Evolutionary conservation across 139 green algal genomes (phyloP), one percentile per base, ranked within the genome.

Genomic region (Ulvella scutata): DNA sequence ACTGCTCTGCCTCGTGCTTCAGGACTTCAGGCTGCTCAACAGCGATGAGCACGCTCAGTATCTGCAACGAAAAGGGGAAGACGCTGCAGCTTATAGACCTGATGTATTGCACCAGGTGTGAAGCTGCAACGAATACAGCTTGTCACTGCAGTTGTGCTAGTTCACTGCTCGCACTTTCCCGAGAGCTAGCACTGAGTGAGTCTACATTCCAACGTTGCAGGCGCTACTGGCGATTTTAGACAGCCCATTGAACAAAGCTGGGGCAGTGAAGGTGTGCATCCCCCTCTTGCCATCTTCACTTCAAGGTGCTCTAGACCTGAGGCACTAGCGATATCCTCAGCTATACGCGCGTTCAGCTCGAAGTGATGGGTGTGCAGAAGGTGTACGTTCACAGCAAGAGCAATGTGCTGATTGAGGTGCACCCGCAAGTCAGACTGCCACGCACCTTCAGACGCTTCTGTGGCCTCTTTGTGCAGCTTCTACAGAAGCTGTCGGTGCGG

Each of bases 401-500:
- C 82, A 96, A 97, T 74, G 92, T 96, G 59, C 85, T 99, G 29
- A 94, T 99, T 43, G 77, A 88, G 35, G 83, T 99, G 37, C 94
- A 96, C 83, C 88, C 95, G 37, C 86, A 93, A 73, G 91, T 94
- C 7, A 86, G 93, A 9, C 82, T 99, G 29, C 94, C 95, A 3
- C 86, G 94, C 35, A 99, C 95, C 3, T 98, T 97, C 87, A 86
- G 86, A 61, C 87, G 94, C 29, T 98, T 98, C 83, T 92, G 85
- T 44, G 94, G 94, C 35, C 86, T 98, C 21, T 92, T 98, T 85
- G 87, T 89, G 74, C 95, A 99, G 85, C 87, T 99, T 78, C 89
- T 99, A 76, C 92, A 99, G 82, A 98, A 98, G 85, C 87, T 99
- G 36, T 93, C 84, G 85, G 97, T 99, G 37, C 83, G 94, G 0